Conservation (phyloP, 371 early-diverging fungal genomes). For the Parasitella parasitica region DNA sequence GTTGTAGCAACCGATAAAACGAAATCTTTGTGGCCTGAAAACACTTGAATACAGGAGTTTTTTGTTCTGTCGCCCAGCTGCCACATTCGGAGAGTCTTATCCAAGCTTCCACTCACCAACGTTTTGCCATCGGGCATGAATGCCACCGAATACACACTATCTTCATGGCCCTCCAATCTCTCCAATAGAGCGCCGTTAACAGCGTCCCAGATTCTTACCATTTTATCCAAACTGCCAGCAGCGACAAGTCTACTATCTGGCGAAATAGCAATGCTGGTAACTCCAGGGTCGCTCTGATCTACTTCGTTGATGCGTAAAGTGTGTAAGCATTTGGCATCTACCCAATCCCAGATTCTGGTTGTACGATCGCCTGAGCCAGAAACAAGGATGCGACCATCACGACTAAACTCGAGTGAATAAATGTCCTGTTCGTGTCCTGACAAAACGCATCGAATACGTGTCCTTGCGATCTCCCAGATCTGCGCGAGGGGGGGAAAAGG, state of each 20-base stretch:
- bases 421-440: conserved; percentile 96
- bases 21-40: conserved; percentile 84
- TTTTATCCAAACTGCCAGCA: conserved; percentile 88
- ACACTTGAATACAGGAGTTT: conserved; percentile 53
- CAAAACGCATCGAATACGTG: conserved; percentile 64
- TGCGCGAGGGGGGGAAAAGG: conserved; percentile 9
- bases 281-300: conserved; percentile 86
- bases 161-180: conserved; percentile 92
- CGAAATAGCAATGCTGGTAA: conserved; percentile 90
- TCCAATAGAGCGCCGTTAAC: conserved; percentile 79
- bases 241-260: conserved; percentile 77
- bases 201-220: conserved; percentile 91
- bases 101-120: conserved; percentile 91
- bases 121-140: conserved; percentile 92
- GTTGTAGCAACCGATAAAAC: conserved; percentile 94
- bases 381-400: conserved; percentile 87
- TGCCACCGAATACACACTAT: conserved; percentile 94
- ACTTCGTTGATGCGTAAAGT: conserved; percentile 76
- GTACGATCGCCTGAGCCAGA: conserved; percentile 95
- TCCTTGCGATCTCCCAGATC: conserved; percentile 77
- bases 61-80: conserved; percentile 56
- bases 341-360: conserved; percentile 84
- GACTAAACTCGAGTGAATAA: conserved; percentile 92
- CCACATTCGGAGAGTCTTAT: conserved; percentile 94
- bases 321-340: conserved; percentile 67